A percentile compares a stretch with the other conserved stretches of the same genome.
Conservation (phyloP, 371 early-diverging fungal genomes). For the Fennellomyces sp. region DNA sequence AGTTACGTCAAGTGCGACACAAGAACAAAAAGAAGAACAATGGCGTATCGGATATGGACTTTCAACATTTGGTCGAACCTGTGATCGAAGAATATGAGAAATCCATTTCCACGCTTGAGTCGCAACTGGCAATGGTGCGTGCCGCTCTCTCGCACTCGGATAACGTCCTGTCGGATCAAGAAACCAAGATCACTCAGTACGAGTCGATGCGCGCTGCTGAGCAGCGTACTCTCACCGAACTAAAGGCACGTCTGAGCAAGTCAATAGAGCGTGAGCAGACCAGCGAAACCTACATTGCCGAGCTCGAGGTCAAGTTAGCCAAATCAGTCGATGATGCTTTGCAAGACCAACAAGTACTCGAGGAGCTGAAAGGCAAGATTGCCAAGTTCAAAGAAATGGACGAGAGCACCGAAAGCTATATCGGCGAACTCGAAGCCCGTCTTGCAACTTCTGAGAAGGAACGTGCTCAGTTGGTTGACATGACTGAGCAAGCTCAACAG, state of each 20-base stretch:
- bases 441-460: slow-evolving; percentile 20
- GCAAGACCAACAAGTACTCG: slow-evolving; percentile 34
- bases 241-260: slow-evolving; percentile 24
- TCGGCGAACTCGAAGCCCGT: slow-evolving; percentile 41
- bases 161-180: slow-evolving; percentile 48
- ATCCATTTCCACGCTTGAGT: slow-evolving; percentile 58
- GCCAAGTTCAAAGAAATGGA: slow-evolving; percentile 44
- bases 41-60: slow-evolving; percentile 23
- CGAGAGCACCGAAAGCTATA: slow-evolving; percentile 49
- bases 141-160: slow-evolving; percentile 56
- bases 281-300: slow-evolving; percentile 40
- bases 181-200: slow-evolving; percentile 38
- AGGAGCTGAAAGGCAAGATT: slow-evolving; percentile 38
- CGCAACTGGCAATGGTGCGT: slow-evolving; percentile 56
- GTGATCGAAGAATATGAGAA: slow-evolving; percentile 73
- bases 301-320: slow-evolving; percentile 47
- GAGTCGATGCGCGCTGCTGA: slow-evolving; percentile 29
- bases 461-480: neutral
- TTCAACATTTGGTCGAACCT: slow-evolving; percentile 67
- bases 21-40: slow-evolving; percentile 5
- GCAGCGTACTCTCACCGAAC: slow-evolving; percentile 16
- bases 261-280: slow-evolving; percentile 37
- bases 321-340: slow-evolving; percentile 29
- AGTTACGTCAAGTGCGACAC: slow-evolving; percentile 11
- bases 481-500: slow-evolving; percentile 14